Evolutionary conservation across 345 rosid genomes (phyloP), one percentile per base, ranked within the genome.

Genomic region (Sonneratia alba): DNA sequence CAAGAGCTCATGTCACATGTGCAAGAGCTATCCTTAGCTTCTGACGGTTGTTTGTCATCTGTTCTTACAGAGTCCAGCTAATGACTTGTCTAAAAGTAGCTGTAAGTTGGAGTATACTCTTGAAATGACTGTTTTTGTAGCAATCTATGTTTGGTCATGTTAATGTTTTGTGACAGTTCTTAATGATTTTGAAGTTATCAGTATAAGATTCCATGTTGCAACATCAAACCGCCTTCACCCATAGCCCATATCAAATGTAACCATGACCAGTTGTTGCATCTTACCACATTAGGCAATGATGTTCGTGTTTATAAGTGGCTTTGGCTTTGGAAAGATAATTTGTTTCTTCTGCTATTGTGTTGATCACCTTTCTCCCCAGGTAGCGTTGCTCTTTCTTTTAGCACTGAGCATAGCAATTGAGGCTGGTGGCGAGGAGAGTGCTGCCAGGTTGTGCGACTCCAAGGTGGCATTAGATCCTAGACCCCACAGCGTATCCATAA

Each of bases 401-500:
- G 94, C 91, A 86, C 84, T 91, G 75, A 83, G 77, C 77, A 82
- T 40, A 77, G 83, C 85, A 56, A 62, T 85, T 67, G 70, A 74
- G 72, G 66, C 76, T 36, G 57, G 72, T 62, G 55, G 36, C 18
- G 87, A 81, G 68, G 83, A 75, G 62, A 79, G 76, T 71, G 82
- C 79, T 45, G 74, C 77, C 47, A 85, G 77, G 13, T 71, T 74
- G 4, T 91, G 98, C 72, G 86, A 85, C 63, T 43, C 72, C 62
- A 81, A 72, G 71, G 77, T 83, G 64, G 79, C 76, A 71, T 79
- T 91, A 74, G 80, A 84, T 57, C 90, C 96, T 0, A 85, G 98
- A 76, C 98, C 93, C 0, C 97, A 88, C 48, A 94, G 96, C 56
- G 97, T 91, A 71, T 94, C 97, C 2, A 94, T 91, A 24, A 80